Percentiles rank a stretch among this genome's conserved stretches.
Conservation (phyloP, 106 monocot genomes). For the Allium cepa region DNA sequence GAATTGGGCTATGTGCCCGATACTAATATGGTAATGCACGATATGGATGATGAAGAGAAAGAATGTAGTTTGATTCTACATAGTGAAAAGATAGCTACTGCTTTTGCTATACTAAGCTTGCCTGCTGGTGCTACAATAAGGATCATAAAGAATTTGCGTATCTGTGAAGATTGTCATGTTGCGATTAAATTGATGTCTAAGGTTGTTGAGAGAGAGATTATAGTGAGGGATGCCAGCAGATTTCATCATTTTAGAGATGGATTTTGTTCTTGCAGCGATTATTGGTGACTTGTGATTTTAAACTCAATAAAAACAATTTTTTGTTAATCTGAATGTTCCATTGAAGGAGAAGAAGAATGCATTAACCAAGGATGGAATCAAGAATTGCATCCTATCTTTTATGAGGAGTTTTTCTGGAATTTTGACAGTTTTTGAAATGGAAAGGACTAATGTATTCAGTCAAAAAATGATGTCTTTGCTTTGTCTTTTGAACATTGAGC, state of each 20-base stretch:
- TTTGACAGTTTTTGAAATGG: no score
- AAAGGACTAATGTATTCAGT: no score
- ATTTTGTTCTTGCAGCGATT: conserved; percentile 54
- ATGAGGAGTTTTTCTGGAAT: no score
- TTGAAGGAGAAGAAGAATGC: no score
- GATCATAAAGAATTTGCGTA: conserved; percentile 60
- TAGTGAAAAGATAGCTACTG: conserved; percentile 59
- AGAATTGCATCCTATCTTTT: no score
- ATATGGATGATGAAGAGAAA: conserved; percentile 70
- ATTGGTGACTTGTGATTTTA: conserved; percentile 28
- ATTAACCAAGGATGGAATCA: no score
- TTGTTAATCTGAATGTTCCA: no score
- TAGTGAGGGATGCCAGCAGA: conserved; percentile 57
- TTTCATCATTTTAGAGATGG: conserved; percentile 54
- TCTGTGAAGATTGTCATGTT: conserved; percentile 49
- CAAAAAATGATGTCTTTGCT: no score
- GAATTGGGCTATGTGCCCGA: conserved; percentile 48
- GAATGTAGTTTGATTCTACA: conserved; percentile 48
- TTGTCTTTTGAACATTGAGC: no score
- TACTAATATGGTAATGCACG: conserved; percentile 45
- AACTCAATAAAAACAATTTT: no score
- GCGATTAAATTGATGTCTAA: conserved; percentile 45
- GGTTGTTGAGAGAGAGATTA: conserved; percentile 36
- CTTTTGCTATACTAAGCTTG: conserved; percentile 39
- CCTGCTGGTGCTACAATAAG: conserved; percentile 26